Evolutionary conservation across 306 rosid species (phyloP).

Genomic region (Pyrus communis): DNA sequence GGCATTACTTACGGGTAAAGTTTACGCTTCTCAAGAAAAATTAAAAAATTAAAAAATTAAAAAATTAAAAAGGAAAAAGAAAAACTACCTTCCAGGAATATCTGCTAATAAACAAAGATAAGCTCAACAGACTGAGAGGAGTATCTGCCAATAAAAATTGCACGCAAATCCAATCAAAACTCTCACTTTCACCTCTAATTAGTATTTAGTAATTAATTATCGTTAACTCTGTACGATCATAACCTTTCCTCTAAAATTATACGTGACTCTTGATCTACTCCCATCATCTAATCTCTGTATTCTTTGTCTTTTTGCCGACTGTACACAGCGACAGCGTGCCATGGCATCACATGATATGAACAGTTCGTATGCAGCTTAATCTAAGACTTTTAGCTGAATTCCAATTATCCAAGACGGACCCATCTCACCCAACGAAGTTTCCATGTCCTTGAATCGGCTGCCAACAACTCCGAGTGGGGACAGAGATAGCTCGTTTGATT

Average conservation of each 20-base stretch:
- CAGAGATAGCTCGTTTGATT: conserved; percentile 4
- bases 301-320: background rate
- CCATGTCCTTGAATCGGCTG: background rate
- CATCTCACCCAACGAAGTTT: conserved; percentile 8
- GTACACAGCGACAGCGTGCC: background rate
- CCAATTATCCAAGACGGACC: conserved; percentile 19
- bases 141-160: background rate
- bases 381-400: background rate
- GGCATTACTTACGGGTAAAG: conserved; percentile 11
- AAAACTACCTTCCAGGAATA: background rate
- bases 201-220: background rate
- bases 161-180: background rate
- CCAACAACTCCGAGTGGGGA: background rate
- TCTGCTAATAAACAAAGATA: background rate
- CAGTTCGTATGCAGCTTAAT: background rate
- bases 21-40: background rate
- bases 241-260: background rate
- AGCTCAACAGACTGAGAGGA: background rate
- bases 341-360: background rate
- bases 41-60: too few relatives aligned
- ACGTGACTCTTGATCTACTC: background rate
- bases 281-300: background rate
- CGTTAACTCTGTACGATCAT: background rate
- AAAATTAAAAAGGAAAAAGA: background rate
- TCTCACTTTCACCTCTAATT: background rate